Base-by-base conservation (phyloP, 1,284 basidiomycete genomes). In the Ustilago cynodontis region DNA sequence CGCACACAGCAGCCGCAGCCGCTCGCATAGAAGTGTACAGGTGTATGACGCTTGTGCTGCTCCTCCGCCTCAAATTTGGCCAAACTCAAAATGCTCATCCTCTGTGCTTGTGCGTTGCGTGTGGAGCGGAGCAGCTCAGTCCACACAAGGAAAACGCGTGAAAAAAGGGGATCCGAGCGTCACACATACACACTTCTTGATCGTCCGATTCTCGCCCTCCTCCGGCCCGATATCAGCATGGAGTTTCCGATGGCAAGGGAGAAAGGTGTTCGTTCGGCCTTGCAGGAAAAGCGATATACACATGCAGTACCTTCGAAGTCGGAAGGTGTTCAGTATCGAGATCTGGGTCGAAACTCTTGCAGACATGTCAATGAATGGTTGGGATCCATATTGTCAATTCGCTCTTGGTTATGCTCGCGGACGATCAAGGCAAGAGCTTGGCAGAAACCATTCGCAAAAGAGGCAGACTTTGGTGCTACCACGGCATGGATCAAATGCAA, bases 71-170 rank as follows among this genome's bases (percentile, higher is more conserved):
- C n/a, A n/a, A n/a, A n/a, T n/a, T n/a, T n/a, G n/a, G n/a, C n/a
- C n/a, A n/a, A n/a, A n/a, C n/a, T n/a, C n/a, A n/a, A n/a, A n/a
- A n/a, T n/a, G n/a, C n/a, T n/a, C n/a, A n/a, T n/a, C n/a, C n/a
- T n/a, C n/a, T n/a, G n/a, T n/a, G n/a, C n/a, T n/a, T n/a, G n/a
- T n/a, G n/a, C n/a, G n/a, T n/a, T n/a, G n/a, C n/a, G n/a, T n/a
- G n/a, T n/a, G n/a, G n/a, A n/a, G n/a, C n/a, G n/a, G n/a, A n/a
- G 56, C 43, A 59, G 55, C 41, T 33, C 55, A 47, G 55, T 57
- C 55, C 41, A 24, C 13, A 39, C 33, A 10, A 33, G n/a, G 11
- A n/a, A 13, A 20, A 20, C 26, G 57, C 49, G 49, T 59, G 58
- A 59, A 59, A 59, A 24, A 20, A 18, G 1, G 33, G 3, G 24